These are phyloP conservation scores for Exophiala alcalophila DNA, from an alignment of 2,329 filamentous ascomycete species.

Conservation along the genomic window DNA sequence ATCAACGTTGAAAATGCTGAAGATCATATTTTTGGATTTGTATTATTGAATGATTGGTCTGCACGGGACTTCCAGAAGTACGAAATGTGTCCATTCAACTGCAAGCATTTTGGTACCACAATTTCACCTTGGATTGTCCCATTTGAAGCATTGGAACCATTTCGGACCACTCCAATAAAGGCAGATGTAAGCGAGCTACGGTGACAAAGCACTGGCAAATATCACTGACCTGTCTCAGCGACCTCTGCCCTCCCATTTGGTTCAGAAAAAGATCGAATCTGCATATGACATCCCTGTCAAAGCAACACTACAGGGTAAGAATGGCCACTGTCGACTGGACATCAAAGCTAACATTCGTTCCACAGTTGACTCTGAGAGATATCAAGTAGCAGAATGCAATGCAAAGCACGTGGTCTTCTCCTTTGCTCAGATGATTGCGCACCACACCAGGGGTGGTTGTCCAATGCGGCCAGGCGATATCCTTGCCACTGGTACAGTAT, in stretches of 20 bases:
- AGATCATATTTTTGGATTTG: conserved; percentile 71
- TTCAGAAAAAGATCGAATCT: conserved; percentile 4
- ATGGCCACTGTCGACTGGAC: too few species aligned
- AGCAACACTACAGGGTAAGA: conserved; percentile 12
- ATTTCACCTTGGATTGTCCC: conserved; percentile 63
- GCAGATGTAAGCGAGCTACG: conserved; percentile 3
- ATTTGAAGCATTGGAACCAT: conserved; percentile 51
- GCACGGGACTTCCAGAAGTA: conserved; percentile 18
- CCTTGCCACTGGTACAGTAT: conserved; percentile 75
- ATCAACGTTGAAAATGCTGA: conserved; percentile 63
- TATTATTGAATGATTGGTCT: conserved; percentile 85
- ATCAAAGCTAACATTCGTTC: background rate
- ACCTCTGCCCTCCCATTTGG: conserved; percentile 5
- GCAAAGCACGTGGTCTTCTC: conserved; percentile 71
- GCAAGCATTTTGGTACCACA: conserved; percentile 59
- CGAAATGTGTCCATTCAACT: conserved; percentile 57
- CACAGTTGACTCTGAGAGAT: conserved; percentile 3
- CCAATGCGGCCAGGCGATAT: conserved; percentile 70
- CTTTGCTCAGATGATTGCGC: conserved; percentile 76
- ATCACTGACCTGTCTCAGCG: conserved; percentile 7
- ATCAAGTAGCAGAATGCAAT: conserved; percentile 54
- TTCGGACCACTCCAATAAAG: conserved; percentile 7
- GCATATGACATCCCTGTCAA: conserved; percentile 11
- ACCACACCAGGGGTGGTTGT: conserved; percentile 73
- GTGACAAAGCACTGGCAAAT: background rate